A percentile compares a stretch with the other conserved stretches of the same genome.
phyloP scores from a whole-genome alignment of 768 basidiomycete genomes.

The Cystobasidium onofrii region DNA sequence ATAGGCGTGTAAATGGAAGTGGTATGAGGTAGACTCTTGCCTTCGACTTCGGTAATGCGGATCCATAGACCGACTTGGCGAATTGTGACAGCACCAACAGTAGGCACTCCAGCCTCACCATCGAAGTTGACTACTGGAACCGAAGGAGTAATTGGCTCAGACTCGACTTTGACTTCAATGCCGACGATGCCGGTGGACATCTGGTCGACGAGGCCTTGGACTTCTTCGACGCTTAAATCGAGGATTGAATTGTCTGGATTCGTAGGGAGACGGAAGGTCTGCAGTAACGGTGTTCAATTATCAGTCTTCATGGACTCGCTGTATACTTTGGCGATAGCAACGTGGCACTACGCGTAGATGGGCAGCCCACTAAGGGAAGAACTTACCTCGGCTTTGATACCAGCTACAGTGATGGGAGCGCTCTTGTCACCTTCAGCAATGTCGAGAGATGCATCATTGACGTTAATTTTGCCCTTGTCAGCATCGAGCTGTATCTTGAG shows the following conservation, averaged over 20 bases:
- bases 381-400: constrained; percentile 6
- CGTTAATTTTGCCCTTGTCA: constrained; percentile 13
- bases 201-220: constrained; percentile 18
- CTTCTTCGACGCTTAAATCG: not conserved
- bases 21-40: constrained; percentile 7
- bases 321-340: not conserved
- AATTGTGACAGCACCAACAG: not conserved
- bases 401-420: not conserved
- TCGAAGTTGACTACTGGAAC: not conserved
- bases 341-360: not conserved
- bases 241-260: not conserved
- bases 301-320: not conserved
- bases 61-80: constrained; percentile 30
- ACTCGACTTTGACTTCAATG: constrained; percentile 26
- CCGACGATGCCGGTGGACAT: constrained; percentile 20
- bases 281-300: not conserved
- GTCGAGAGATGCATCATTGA: constrained; percentile 20
- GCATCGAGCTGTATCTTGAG: constrained; percentile 19
- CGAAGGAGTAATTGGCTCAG: constrained; percentile 9
- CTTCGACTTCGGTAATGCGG: constrained; percentile 28
- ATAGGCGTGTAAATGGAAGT: constrained; percentile 18
- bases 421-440: not conserved
- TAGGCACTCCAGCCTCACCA: not conserved
- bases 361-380: not conserved
- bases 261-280: not conserved